phyloP scores from a whole-genome alignment of 805 yeast genomes.

The Teunomyces cretensis region DNA sequence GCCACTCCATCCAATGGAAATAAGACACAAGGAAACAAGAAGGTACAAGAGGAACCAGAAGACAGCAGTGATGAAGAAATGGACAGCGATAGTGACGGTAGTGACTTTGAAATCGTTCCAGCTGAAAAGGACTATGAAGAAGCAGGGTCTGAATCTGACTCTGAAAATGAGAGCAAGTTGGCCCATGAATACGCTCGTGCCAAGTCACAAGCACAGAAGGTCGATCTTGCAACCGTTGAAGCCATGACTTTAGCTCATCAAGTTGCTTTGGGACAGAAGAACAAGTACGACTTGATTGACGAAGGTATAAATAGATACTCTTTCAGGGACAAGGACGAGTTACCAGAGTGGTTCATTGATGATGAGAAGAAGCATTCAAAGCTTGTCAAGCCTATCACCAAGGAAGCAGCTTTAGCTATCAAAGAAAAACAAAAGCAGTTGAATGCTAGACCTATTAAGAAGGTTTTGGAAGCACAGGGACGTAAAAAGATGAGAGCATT shows the following conservation, averaged over 20 bases:
- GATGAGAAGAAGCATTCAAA: slow-evolving; percentile 88
- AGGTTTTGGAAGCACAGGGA: slow-evolving; percentile 96
- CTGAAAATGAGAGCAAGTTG: slow-evolving; percentile 48
- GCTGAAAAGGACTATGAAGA: slow-evolving; percentile 20
- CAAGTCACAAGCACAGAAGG: slow-evolving; percentile 56
- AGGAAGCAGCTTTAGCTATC: slow-evolving; percentile 60
- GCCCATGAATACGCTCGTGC: slow-evolving; percentile 36
- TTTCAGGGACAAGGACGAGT: slow-evolving; percentile 84
- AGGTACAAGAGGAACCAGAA: not conserved
- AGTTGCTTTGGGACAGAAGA: slow-evolving; percentile 83
- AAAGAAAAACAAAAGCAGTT: slow-evolving; percentile 51
- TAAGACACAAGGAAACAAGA: not conserved
- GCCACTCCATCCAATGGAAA: slow-evolving; percentile 18
- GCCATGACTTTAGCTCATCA: slow-evolving; percentile 99
- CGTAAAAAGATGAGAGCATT: slow-evolving; percentile 93
- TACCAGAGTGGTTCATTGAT: slow-evolving; percentile 97
- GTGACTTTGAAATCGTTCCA: slow-evolving; percentile 46
- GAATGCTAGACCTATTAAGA: slow-evolving; percentile 97
- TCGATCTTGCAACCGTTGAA: slow-evolving; percentile 87
- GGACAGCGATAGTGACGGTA: slow-evolving; percentile 27
- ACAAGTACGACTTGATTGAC: slow-evolving; percentile 80
- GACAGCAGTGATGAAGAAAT: slow-evolving; percentile 42
- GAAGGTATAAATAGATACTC: slow-evolving; percentile 92
- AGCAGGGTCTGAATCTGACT: slow-evolving; percentile 39
- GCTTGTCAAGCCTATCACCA: slow-evolving; percentile 87